Base-by-base conservation (phyloP, 2,329 filamentous ascomycete genomes). In the Exophiala spinifera region DNA sequence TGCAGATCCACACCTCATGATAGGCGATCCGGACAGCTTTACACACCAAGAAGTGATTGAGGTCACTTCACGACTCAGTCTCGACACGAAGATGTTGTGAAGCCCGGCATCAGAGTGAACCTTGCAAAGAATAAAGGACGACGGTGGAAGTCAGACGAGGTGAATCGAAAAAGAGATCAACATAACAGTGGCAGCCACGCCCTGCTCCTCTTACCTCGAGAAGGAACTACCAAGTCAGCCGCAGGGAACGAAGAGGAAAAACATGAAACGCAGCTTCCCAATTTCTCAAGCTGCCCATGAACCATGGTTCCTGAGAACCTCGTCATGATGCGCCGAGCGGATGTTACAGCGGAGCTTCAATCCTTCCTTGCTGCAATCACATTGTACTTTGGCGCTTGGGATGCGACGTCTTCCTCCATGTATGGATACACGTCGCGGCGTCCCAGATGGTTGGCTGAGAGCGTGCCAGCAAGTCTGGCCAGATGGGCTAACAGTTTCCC, bases 391-490 rank as follows among this genome's bases (percentile, higher is more conserved):
- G 55, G 57, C 57, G 57, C 55, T 55, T 60, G 49, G 39, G 23
- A 23, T 19, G 31, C 36, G 47, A 47, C 34, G 21, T 40, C 48
- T 44, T 47, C 19, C 11, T 20, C 37, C 21, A 19, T 36, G 33
- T 39, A 40, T 33, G 25, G 48, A 42, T 39, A 55, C 17, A 8
- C 39, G 37, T 49, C 46, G 51, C 49, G 39, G 55, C 43, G 19
- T 54, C n/a, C 15, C 4, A 20, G 15, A 31, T 55, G 56, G 53
- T 59, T 63, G 59, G 61, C 48, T 42, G 14, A 55, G 42, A 57
- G 21, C 28, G 4, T 61, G 60, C 58, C 60, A 62, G 34, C 60
- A 52, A 49, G 46, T 33, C 45, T 28, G 44, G 47, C 14, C 52
- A 49, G 10, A 14, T n/a, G 31, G 47, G 54, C 39, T 45, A 46